Evolutionary conservation across 345 rosid species (phyloP), one percentile per base, ranked within the genome.

Genomic region (Hibiscus trionum): DNA sequence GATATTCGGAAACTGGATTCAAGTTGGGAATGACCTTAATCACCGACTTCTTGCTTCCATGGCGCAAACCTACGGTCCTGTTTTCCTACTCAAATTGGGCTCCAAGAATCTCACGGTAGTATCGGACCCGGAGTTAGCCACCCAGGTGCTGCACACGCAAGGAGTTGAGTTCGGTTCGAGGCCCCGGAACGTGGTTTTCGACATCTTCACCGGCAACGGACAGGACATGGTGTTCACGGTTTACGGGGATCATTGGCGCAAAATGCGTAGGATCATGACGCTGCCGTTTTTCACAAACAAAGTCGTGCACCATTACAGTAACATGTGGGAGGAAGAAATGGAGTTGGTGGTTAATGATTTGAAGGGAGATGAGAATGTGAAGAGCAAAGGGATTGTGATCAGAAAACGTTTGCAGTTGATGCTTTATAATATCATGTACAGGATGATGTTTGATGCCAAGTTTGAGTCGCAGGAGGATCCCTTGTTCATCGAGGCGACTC

Each of bases 221-320:
- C 89, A 88, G 39, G 90, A 88, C 78, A 88, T 88, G 92, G 88
- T 88, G 72, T 88, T 88, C 84, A 88, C 92, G 0, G 56, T 84
- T 39, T 88, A 88, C 39, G 88, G 90, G 0, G 88, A 86, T 5
- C 92, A 86, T 12, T 88, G 92, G 92, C 75, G 90, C 19, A 86
- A 84, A 57, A 88, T 88, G 92, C 77, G 88, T 9, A 73, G 92
- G 46, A 88, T 88, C 37, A 88, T 88, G 92, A 86, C 90, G 0
- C 78, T 88, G 11, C 92, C 88, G 0, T 88, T 88, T 66, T 88
- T 88, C 80, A 88, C 88, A 7, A 86, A 84, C 84, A 88, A 84
- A 60, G 92, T 88, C 4, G 90, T 86, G 74, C 75, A 83, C 65
- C 69, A 77, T 1, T 84, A 83, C 26, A 79, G 87, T 10, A 50